phyloP scores from a whole-genome alignment of 495 filamentous ascomycete species.

The Neurospora sp. region DNA sequence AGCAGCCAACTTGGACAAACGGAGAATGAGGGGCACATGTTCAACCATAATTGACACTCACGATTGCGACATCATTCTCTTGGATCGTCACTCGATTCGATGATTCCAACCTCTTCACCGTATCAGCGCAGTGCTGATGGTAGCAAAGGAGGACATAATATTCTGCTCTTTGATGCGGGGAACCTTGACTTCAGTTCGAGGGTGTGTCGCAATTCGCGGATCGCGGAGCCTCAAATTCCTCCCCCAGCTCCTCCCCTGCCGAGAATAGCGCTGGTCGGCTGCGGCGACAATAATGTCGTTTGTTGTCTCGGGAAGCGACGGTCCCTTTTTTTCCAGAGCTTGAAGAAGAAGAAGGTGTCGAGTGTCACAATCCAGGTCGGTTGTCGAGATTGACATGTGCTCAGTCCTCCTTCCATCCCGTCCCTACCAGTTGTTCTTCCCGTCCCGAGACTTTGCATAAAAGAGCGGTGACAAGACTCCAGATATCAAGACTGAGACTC shows the following conservation, averaged over 20 bases:
- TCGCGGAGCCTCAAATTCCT: constrained; percentile 18
- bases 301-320: neutral
- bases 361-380: neutral
- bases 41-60: neutral
- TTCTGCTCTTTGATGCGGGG: neutral
- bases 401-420: neutral
- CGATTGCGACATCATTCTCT: neutral
- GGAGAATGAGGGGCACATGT: neutral
- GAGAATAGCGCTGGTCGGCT: neutral
- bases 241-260: neutral
- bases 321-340: neutral
- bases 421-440: neutral
- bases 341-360: neutral
- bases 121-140: neutral
- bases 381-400: neutral
- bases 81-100: neutral
- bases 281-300: neutral
- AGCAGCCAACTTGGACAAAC: neutral
- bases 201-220: neutral
- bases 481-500: neutral
- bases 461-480: neutral
- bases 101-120: neutral
- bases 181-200: neutral
- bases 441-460: neutral
- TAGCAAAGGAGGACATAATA: neutral